Conservation (phyloP, 345 rosid species). For the Geranium brycei region DNA sequence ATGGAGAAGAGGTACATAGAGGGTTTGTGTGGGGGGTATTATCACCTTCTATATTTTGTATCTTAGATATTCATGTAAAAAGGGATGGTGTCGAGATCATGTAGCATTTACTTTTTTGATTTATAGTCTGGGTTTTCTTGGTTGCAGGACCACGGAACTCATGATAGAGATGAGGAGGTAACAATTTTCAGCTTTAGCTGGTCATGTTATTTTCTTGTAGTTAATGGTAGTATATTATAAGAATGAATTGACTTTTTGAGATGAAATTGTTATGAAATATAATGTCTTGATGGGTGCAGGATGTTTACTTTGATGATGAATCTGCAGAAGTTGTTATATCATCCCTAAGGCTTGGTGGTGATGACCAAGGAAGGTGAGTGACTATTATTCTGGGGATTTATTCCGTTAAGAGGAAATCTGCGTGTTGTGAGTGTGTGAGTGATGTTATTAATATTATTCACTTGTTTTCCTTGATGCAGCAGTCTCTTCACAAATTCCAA, state of each 20-base stretch:
- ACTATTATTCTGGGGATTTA: neutral
- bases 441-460: neutral
- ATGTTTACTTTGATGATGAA: constrained; percentile 86
- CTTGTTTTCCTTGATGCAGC: constrained; percentile 20
- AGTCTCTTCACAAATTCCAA: constrained; percentile 85
- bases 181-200: neutral
- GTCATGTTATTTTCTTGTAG: neutral
- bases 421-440: neutral
- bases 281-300: constrained; percentile 35
- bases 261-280: constrained; percentile 1
- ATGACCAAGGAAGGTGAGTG: constrained; percentile 82
- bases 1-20: constrained; percentile 58
- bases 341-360: constrained; percentile 89
- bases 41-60: constrained; percentile 3
- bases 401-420: no score
- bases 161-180: constrained; percentile 81
- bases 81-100: neutral
- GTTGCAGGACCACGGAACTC: constrained; percentile 54
- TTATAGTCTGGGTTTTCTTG: constrained; percentile 8
- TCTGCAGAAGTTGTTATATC: constrained; percentile 91
- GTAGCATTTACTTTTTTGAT: neutral
- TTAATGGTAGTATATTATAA: neutral
- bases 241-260: neutral
- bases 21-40: neutral
- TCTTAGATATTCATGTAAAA: no score